phyloP scores from a whole-genome alignment of 1,139 yeast species.

The Wickerhamomyces sp. region DNA sequence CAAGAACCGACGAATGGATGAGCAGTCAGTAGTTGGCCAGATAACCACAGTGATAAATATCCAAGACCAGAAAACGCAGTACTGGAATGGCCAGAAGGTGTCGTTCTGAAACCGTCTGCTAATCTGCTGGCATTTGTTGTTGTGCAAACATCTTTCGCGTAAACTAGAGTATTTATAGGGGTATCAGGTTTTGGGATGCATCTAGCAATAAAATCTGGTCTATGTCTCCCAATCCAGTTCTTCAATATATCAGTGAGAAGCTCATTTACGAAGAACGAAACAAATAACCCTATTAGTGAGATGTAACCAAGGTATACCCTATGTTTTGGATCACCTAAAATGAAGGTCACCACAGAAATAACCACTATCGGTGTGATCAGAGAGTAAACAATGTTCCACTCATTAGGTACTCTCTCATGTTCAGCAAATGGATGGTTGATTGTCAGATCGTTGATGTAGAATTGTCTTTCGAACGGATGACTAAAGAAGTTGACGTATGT shows the following conservation, averaged over 20 bases:
- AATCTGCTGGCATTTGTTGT: slow-evolving; percentile 39
- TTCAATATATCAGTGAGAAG: slow-evolving; percentile 64
- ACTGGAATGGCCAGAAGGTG: slow-evolving; percentile 77
- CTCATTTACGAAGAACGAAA: slow-evolving; percentile 48
- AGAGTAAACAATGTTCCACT: slow-evolving; percentile 34
- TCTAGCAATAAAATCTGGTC: slow-evolving; percentile 76
- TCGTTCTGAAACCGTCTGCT: slow-evolving; percentile 69
- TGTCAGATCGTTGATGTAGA: slow-evolving; percentile 48
- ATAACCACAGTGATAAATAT: slow-evolving; percentile 57
- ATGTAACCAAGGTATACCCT: slow-evolving; percentile 42
- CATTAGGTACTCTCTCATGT: slow-evolving; percentile 52
- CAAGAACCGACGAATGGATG: slow-evolving; percentile 46
- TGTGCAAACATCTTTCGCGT: slow-evolving; percentile 61
- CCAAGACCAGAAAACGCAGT: slow-evolving; percentile 63
- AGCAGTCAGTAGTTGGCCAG: slow-evolving; percentile 51
- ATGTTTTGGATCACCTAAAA: slow-evolving; percentile 36
- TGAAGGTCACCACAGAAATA: slow-evolving; percentile 31
- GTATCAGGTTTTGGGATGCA: slow-evolving; percentile 52
- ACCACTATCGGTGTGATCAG: slow-evolving; percentile 36
- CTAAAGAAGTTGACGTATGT: slow-evolving; percentile 39
- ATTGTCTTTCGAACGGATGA: slow-evolving; percentile 67
- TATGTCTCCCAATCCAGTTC: slow-evolving; percentile 66
- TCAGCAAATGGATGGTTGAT: slow-evolving; percentile 72
- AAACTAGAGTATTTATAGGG: slow-evolving; percentile 42
- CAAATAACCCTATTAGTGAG: slow-evolving; percentile 46